These are phyloP conservation scores for Psilocybe azurescens DNA, from an alignment of 768 basidiomycete genomes.

Conservation along the genomic window DNA sequence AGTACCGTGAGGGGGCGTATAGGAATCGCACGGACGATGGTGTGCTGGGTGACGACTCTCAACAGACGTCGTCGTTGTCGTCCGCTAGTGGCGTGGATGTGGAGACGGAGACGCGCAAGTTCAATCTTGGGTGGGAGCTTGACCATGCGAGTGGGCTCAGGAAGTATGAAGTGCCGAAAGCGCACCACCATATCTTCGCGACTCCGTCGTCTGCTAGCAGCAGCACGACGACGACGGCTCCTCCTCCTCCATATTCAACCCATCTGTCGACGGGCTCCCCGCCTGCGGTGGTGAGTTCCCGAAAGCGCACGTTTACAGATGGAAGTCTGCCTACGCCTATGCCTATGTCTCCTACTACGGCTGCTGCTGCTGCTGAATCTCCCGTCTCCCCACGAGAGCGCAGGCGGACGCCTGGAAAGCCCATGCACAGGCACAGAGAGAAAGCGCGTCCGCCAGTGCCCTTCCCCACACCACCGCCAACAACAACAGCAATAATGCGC, in stretches of 20 bases:
- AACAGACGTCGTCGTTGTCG: slow-evolving; percentile 18
- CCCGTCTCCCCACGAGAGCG: slow-evolving; percentile 16
- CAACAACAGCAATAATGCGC: not conserved
- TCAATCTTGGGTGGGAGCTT: slow-evolving; percentile 46
- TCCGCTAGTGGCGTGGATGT: slow-evolving; percentile 7
- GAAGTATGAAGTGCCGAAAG: slow-evolving; percentile 33
- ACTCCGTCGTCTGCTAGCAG: slow-evolving; percentile 13
- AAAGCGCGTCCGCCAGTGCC: slow-evolving; percentile 5
- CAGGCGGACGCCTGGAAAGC: slow-evolving; percentile 29
- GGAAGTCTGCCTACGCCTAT: slow-evolving; percentile 15
- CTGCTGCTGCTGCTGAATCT: not conserved
- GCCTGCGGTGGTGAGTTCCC: slow-evolving; percentile 13
- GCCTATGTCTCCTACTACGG: slow-evolving; percentile 6
- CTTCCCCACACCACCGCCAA: not conserved
- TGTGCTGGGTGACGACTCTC: slow-evolving; percentile 15
- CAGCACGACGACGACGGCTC: slow-evolving; percentile 1
- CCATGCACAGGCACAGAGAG: slow-evolving; percentile 15
- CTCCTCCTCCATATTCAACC: slow-evolving; percentile 24
- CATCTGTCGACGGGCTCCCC: slow-evolving; percentile 18
- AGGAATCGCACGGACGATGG: slow-evolving; percentile 55
- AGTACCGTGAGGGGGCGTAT: slow-evolving; percentile 67
- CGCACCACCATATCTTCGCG: slow-evolving; percentile 21
- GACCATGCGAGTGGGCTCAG: slow-evolving; percentile 34
- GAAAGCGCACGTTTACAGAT: slow-evolving; percentile 22
- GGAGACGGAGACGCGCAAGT: slow-evolving; percentile 33